Base-by-base conservation (phyloP, 2,329 filamentous ascomycete species). In the Hansfordia pulvinata region DNA sequence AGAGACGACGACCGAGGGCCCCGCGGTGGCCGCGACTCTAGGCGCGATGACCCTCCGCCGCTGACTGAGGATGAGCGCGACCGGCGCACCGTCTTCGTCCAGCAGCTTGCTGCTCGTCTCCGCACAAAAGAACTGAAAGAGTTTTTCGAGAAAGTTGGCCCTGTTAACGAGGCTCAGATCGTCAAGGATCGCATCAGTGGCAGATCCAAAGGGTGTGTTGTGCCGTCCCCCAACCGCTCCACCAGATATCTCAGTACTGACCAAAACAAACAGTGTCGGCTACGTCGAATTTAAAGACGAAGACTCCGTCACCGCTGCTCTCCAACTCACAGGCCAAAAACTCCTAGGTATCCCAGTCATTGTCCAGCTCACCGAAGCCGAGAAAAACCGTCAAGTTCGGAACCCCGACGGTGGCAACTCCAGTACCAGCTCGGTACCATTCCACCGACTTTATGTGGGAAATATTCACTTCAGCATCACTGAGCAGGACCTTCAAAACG, bases 401-500 rank as follows among this genome's bases (percentile, higher is more conserved):
- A 88, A 72, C 37, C 71, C 81, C 27, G 81, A 90, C 42, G 61
- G 69, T 27, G 56, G 64, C 26, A 66, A 68, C 38, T 74, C 67
- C 32, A 72, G 83, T 41, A 76, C 79, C 33, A 86, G 86, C 50
- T 79, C 82, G 34, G 78, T 93, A 32, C 90, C 90, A 14, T 96
- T 96, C 63, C 90, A 98, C 58, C 82, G 92, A 41, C 78, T 98
- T 33, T 98, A 96, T 54, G 88, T 98, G 41, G 90, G 90, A 56
- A 98, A 98, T 53, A 96, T 98, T 42, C 90, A 98, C 62, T 98
- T 98, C 69, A 94, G 85, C 52, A 93, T 98, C 52, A 94, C 85
- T 49, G 90, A 98, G 58, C 76, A 78, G 52, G 92, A 98, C 57
- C 64, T 98, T 39, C 79, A 88, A 64, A 85, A 88, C 50, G 85